Conservation (phyloP, 306 rosid genomes). For the Vachellia pachyceras region DNA sequence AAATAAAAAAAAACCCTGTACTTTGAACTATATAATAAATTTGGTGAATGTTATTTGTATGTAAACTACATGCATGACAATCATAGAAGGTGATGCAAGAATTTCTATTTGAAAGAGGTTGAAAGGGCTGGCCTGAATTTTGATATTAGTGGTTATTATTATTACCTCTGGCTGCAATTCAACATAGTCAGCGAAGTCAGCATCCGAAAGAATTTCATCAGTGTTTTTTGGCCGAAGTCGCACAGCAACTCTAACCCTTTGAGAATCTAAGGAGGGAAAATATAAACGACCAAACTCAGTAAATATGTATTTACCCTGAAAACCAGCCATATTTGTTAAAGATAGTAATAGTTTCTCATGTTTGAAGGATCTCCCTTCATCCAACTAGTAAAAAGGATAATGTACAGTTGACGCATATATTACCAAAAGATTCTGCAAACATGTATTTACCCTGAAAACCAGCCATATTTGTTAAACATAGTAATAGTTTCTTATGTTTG, state of each 20-base stretch:
- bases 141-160: background rate
- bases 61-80: background rate
- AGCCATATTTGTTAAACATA: background rate
- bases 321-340: background rate
- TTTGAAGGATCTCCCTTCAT: background rate
- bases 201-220: constrained; percentile 59
- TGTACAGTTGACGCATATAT: background rate
- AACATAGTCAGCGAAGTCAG: constrained; percentile 61
- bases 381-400: background rate
- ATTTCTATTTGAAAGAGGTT: background rate
- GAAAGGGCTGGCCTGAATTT: constrained; percentile 1
- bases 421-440: background rate
- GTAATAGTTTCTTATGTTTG: background rate
- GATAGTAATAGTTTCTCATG: background rate
- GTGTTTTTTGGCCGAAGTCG: constrained; percentile 65
- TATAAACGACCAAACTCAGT: constrained; percentile 10
- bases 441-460: background rate
- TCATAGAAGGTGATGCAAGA: background rate
- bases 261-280: constrained; percentile 40
- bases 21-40: background rate
- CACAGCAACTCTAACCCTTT: constrained; percentile 72
- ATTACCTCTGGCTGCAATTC: constrained; percentile 77
- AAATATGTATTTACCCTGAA: background rate
- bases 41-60: background rate
- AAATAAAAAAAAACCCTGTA: background rate